Conservation (phyloP, 495 filamentous ascomycete genomes). For the Geoglossum glabrum region DNA sequence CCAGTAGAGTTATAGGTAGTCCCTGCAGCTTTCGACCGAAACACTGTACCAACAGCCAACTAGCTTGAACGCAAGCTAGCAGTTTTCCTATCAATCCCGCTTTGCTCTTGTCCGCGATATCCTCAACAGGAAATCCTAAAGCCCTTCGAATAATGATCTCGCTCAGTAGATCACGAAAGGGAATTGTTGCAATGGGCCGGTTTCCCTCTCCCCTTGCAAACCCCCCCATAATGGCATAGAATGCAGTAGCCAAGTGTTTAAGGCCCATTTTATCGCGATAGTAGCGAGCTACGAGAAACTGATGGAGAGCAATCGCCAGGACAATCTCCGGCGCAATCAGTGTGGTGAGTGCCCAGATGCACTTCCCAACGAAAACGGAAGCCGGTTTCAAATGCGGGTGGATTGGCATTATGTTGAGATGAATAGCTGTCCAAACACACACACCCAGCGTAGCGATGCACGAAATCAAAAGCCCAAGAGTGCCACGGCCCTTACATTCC, state of each 20-base stretch:
- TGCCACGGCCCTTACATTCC: conserved; percentile 15
- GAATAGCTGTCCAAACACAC: conserved; percentile 25
- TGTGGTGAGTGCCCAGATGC: conserved; percentile 15
- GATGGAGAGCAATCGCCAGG: conserved; percentile 9
- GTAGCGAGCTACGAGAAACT: conserved; percentile 7
- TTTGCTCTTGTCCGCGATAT: conserved; percentile 2
- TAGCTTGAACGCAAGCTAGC: conserved; percentile 1
- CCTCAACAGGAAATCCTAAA: background rate
- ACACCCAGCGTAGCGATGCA: conserved; percentile 20
- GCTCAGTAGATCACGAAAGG: background rate
- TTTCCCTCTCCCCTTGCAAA: background rate
- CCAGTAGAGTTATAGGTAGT: conserved; percentile 1
- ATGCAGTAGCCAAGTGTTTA: background rate
- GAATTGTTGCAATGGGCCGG: background rate
- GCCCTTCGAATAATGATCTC: background rate
- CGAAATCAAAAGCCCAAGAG: conserved; percentile 16
- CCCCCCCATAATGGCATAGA: conserved; percentile 8
- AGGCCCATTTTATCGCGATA: background rate
- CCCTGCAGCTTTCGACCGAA: background rate
- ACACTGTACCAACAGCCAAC: conserved; percentile 3
- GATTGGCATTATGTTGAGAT: conserved; percentile 19
- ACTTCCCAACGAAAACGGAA: conserved; percentile 7
- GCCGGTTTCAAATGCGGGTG: background rate
- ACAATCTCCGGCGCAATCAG: conserved; percentile 19
- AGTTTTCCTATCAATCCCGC: conserved; percentile 4